Evolutionary conservation across 179 eudicot species (phyloP).

Genomic region (Dionaea muscipula): DNA sequence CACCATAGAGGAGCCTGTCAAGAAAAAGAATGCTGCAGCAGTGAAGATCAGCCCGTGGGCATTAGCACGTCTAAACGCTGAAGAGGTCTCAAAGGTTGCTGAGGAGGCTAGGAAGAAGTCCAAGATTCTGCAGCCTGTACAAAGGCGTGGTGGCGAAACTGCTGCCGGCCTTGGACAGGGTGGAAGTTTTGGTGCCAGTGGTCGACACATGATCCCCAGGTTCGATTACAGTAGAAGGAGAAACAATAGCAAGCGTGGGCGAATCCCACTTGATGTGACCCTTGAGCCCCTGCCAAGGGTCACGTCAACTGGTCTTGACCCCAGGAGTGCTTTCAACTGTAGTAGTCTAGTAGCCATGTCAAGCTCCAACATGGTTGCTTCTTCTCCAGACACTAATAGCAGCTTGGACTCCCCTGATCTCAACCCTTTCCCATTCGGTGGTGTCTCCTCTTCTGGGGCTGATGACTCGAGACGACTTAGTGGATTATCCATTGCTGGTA

Average conservation of each 20-base stretch:
- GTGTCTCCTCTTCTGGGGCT: conserved; percentile 48
- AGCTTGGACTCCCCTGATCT: conserved; percentile 84
- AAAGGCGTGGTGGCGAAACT: conserved; percentile 33
- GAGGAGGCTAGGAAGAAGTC: conserved; percentile 93
- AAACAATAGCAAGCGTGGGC: conserved; percentile 47
- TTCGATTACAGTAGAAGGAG: conserved; percentile 48
- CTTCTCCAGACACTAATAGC: conserved; percentile 97
- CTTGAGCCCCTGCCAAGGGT: conserved; percentile 27
- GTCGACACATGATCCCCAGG: conserved; percentile 32
- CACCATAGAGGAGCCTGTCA: conserved; percentile 44
- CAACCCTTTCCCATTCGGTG: conserved; percentile 58
- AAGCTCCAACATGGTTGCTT: conserved; percentile 29
- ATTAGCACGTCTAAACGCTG: conserved; percentile 78
- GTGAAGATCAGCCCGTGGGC: conserved; percentile 98
- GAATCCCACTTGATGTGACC: conserved; percentile 43
- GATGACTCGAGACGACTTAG: conserved; percentile 53
- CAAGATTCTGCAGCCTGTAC: conserved; percentile 67
- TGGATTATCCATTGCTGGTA: conserved; percentile 24
- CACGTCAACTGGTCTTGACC: conserved; percentile 37
- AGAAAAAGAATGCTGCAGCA: conserved; percentile 63
- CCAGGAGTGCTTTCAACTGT: conserved; percentile 53
- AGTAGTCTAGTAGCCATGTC: conserved; percentile 35
- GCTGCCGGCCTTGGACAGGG: conserved; percentile 33
- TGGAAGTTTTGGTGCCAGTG: conserved; percentile 47
- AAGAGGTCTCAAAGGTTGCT: conserved; percentile 84